Percentiles rank a stretch among this genome's conserved stretches.
Conservation (phyloP, 169 alveolate genomes). For the Plasmodium gallinaceum region DNA sequence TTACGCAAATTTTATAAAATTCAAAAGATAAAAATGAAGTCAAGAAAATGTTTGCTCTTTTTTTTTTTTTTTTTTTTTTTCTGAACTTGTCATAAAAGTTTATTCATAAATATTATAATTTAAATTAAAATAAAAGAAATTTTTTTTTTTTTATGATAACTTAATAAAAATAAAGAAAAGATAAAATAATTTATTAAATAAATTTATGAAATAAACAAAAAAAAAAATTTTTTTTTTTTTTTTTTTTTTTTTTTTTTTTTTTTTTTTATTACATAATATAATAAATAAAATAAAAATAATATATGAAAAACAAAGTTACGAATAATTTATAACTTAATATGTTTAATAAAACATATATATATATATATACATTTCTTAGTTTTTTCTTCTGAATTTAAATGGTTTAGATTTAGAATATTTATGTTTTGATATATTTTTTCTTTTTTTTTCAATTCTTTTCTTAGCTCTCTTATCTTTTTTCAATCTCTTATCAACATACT, state of each 20-base stretch:
- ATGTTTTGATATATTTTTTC: slow-evolving; percentile 70
- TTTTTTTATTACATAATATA: too few species aligned
- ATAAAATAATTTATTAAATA: too few species aligned
- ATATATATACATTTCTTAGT: neutral
- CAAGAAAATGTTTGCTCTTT: slow-evolving; percentile 15
- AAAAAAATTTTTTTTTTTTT: too few species aligned
- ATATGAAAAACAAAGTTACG: too few species aligned
- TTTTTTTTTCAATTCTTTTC: slow-evolving; percentile 82
- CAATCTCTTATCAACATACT: slow-evolving; percentile 96
- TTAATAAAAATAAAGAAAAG: neutral
- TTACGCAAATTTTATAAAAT: slow-evolving; percentile 12
- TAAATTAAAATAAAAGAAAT: neutral
- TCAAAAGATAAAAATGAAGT: neutral
- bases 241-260: too few species aligned
- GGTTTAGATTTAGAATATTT: slow-evolving; percentile 71
- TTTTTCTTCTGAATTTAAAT: slow-evolving; percentile 44
- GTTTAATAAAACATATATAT: too few species aligned
- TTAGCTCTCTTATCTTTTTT: slow-evolving; percentile 94
- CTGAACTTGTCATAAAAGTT: too few species aligned
- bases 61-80: slow-evolving; percentile 9
- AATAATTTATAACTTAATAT: too few species aligned
- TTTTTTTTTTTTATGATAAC: neutral
- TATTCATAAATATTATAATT: too few species aligned
- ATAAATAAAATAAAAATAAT: too few species aligned
- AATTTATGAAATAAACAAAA: too few species aligned